Evolutionary conservation across 352 stramenopile genomes (phyloP), one percentile per base, ranked within the genome.

Genomic region (Phytophthora pluvialis): DNA sequence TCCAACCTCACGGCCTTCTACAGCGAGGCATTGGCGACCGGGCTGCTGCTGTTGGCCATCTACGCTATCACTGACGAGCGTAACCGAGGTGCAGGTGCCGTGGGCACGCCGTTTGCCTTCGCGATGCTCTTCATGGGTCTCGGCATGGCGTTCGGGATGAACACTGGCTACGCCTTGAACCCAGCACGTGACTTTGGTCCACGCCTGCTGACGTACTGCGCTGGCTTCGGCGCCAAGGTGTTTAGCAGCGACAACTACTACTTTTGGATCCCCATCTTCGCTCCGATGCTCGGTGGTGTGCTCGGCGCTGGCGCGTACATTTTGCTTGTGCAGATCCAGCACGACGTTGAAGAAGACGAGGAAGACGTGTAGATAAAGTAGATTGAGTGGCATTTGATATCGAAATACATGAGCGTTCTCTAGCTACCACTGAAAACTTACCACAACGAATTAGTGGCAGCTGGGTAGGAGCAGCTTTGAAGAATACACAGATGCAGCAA

Each of bases 261-360:
- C 78, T 89, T 89, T 56, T 88, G 75, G 78, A 81, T 83, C 36
- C 78, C 76, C 11, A 72, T 89, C 21, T 63, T 84, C 5, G 78
- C 63, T n/a, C 80, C 78, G 12, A 48, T 76, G 15, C 36, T 86
- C 1, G 80, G 80, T 3, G 75, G 75, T 8, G 53, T 85, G 3
- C 42, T 77, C 5, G 77, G 81, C 8, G 77, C 51, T n/a, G 77
- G 75, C 9, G 13, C 59, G 21, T 90, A 88, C 69, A 74, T 75
- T 38, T 36, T 86, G 6, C 72, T 80, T 6, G 69, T 90, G 9
- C 63, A 82, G 57, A 83, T 81, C 26, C 78, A 90, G 59, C 77
- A 90, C 56, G 71, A 62, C 25, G 64, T 63, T 35, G 48, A 70
- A 42, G 62, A 70, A 13, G 54, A 60, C 8, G 61, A 70, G 47